Base-by-base conservation (phyloP, 345 rosid genomes). In the Hibiscus trionum region DNA sequence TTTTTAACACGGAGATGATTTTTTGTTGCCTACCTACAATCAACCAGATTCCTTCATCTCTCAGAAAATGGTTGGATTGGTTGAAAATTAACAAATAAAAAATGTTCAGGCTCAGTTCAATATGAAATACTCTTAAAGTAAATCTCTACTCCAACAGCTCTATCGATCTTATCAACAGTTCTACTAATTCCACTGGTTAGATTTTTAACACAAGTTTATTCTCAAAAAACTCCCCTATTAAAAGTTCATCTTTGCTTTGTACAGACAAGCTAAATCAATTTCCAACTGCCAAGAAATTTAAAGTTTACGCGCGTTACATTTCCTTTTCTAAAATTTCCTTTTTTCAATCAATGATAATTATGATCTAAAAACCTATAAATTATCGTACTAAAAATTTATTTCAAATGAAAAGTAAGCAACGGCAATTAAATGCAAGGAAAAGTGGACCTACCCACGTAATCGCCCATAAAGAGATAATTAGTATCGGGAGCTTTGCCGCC, bases 401-500 rank as follows among this genome's bases (percentile, higher is more conserved):
- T 64, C 15, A 17, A 4, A 64, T 19, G 7, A 8, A 9, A 64
- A 64, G 27, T 21, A 65, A 21, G 17, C 27, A 42, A 42, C 21
- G 4, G 31, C 4, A 64, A 42, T 39, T 39, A 64, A 21, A 65
- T 21, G 55, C 33, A 44, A 42, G 10, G 11, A 65, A 65, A 65
- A 65, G 55, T 4, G 39, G 50, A 81, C 84, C 52, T 63, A 85
- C 86, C 86, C 14, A 85, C 88, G 37, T 85, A 85, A 53, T 85
- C 88, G 21, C 88, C 88, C 88, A 85, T 85, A 79, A 82, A 85
- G 64, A 85, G 86, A 67, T 85, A 85, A 52, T 82, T 85, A 33
- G 86, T 85, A 61, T 85, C 86, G 11, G 84, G 88, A 11, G 84
- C 81, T 59, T 75, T 81, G 65, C 88, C 88, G 9, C 88, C 86